Base-by-base conservation (phyloP, 768 basidiomycete species). In the Suillus cothurnatus region DNA sequence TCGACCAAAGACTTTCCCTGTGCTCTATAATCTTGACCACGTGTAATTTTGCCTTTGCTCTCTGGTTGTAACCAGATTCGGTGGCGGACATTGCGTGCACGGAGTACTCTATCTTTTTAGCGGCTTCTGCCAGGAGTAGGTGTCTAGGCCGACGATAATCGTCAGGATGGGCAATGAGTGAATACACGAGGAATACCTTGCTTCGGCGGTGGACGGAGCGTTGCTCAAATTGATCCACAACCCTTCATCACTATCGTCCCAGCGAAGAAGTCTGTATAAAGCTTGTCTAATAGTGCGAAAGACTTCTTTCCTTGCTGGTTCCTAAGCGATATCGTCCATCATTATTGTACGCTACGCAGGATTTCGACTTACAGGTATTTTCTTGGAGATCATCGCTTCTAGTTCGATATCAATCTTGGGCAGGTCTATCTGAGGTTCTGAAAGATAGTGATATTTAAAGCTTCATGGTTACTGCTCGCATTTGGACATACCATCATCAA, bases 81-180 rank as follows among this genome's bases (percentile, higher is more conserved):
- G 86, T 88, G 50, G 81, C 81, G 19, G 82, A 84, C 77, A 88
- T 80, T 1, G 81, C 78, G 50, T 84, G 79, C 2, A 77, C 78
- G 5, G 65, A 74, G 64, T 83, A 81, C 64, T 90, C 89, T 9
- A 88, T 72, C 38, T 77, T 75, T 61, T 74, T 79, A 5, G 88
- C 84, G 3, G 77, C 75, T 1, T 72, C 66, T 31, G 77, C 78
- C 19, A 89, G 69, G 14, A 84, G 70, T 26, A 76, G 69, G 58
- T 77, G 73, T 70, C 87, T 88, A 57, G 19, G 28, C 17, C 45
- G 55, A 31, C 12, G 38, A 17, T 49, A 26, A 62, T 58, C 21
- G 0, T 45, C 47, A 61, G 28, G 1, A 67, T 17, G n/a, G 12
- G 38, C 19, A 53, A 21, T 49, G 8, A 8, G 14, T 14, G 6